Base-by-base conservation (phyloP, 345 rosid species). In the Eucalyptus cloeziana region DNA sequence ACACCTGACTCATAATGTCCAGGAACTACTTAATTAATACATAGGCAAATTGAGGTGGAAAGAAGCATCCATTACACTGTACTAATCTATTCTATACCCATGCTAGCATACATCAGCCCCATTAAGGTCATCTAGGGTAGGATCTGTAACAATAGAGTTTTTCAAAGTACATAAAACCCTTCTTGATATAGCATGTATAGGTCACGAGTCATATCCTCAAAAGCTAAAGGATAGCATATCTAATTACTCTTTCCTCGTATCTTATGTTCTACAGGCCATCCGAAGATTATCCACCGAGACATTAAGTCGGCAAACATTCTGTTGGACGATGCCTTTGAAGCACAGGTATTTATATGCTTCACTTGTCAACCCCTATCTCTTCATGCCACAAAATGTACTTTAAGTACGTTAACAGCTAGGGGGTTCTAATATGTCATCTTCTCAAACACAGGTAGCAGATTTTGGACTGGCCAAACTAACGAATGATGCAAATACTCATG, bases 381-480 rank as follows among this genome's bases (percentile, higher is more conserved):
- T 45, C 10, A 27, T 21, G 31, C 49, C n/a, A 43, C 33, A 45
- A 47, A 5, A 44, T 64, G 25, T 56, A 31, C 22, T 51, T 10
- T 71, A 37, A 71, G 12, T 71, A 71, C 22, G 45, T 37, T 71
- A 19, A 19, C 45, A 37, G 45, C 83, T 71, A 9, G 45, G 81
- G 81, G 13, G 81, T 71, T 71, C 81, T 71, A 37, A 37, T 37
- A 19, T 19, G 83, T 37, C 11, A 10, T 37, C 83, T 11, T 76
- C n/a, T 49, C 49, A 86, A 90, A 11, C 49, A n/a, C 92, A 97
- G 98, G 99, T 98, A 69, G 99, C 99, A 87, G 99, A 98, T 92
- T 98, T 98, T 90, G 99, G 99, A 89, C 98, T 98, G 79, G 99
- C 99, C 81, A 98, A 91, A 89, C 96, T 98, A 58, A 95, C 94